Evolutionary conservation across 1,139 yeast species (phyloP).

Genomic region (Candida labiduridarum): DNA sequence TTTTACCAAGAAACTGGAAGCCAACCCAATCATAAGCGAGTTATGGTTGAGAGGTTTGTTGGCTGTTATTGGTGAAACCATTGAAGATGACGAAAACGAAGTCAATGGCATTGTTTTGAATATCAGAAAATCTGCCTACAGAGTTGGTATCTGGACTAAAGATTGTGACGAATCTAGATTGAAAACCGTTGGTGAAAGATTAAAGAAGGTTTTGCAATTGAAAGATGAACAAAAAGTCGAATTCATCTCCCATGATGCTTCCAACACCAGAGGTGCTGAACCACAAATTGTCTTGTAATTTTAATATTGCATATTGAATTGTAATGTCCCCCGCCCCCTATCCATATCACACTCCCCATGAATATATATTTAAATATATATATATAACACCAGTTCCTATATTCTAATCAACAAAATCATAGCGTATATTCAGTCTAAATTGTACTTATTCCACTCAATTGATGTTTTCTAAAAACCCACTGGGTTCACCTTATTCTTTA

Average conservation of each 20-base stretch:
- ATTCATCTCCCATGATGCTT: constrained; percentile 67
- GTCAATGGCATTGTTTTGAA: constrained; percentile 95
- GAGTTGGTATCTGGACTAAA: constrained; percentile 93
- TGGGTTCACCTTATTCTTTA: constrained; percentile 44
- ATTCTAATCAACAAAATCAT: constrained; percentile 1
- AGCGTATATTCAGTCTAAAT: constrained; percentile 9
- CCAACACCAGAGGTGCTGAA: constrained; percentile 46
- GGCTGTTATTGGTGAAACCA: constrained; percentile 94
- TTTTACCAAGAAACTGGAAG: constrained; percentile 69
- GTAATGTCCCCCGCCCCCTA: background rate
- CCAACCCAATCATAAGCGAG: constrained; percentile 70
- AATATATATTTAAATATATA: background rate
- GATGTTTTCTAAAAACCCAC: constrained; percentile 30
- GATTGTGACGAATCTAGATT: constrained; percentile 68
- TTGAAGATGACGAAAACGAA: constrained; percentile 85
- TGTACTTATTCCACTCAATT: constrained; percentile 1
- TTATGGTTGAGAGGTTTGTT: constrained; percentile 91
- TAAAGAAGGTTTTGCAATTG: constrained; percentile 77
- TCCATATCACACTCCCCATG: background rate
- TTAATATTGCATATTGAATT: background rate
- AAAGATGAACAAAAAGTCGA: constrained; percentile 72
- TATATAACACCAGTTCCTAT: background rate
- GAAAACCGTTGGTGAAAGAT: constrained; percentile 76
- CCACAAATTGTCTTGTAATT: constrained; percentile 42
- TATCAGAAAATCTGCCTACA: constrained; percentile 79